These are phyloP conservation scores for Flaveria trinervia DNA, from an alignment of 129 eudicot genomes.

Conservation along the genomic window DNA sequence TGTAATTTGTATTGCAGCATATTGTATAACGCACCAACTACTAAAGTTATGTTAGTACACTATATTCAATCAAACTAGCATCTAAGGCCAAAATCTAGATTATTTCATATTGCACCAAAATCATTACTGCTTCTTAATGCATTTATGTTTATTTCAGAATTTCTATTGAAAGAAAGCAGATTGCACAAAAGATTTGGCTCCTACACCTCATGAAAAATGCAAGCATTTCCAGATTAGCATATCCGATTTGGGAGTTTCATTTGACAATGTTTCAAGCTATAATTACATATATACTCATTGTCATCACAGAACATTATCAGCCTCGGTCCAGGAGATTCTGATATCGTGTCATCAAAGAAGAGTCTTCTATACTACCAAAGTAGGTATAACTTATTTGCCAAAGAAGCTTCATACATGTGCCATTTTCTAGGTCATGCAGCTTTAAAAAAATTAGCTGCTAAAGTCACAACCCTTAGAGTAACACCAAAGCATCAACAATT, in stretches of 20 bases:
- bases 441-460: background rate
- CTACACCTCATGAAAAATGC: background rate
- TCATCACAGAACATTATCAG: background rate
- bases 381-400: background rate
- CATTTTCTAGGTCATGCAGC: conserved; percentile 4
- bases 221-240: conserved; percentile 8
- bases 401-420: background rate
- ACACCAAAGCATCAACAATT: conserved; percentile 19
- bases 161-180: background rate
- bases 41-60: background rate
- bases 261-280: conserved; percentile 14
- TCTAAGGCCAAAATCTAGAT: background rate
- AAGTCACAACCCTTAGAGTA: background rate
- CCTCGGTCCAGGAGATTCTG: no score
- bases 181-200: background rate
- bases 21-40: background rate
- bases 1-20: no score
- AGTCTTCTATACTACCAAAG: no score
- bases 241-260: background rate
- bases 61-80: conserved; percentile 1
- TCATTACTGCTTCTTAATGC: background rate
- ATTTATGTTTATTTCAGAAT: background rate
- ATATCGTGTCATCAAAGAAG: background rate
- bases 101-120: background rate
- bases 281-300: background rate